Evolutionary conservation across 305 asterid genomes (phyloP), one percentile per base, ranked within the genome.

Genomic region (Caryopteris hybrid): DNA sequence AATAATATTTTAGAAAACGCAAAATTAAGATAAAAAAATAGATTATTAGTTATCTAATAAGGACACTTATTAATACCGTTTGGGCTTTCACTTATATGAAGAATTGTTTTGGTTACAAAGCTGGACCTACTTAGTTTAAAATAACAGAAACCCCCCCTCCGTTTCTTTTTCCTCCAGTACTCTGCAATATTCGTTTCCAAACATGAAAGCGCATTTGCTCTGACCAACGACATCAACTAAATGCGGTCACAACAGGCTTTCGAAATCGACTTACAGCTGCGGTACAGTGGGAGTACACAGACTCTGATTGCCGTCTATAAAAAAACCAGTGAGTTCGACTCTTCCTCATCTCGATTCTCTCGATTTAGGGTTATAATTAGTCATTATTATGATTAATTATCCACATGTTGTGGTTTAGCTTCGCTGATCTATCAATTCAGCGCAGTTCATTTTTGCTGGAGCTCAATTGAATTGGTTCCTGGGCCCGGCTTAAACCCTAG

Each of bases 401-500:
- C 38, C 72, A 8, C 52, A 12, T 18, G 16, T 41, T 13, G 46
- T 18, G 43, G 8, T 20, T 57, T 6, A 17, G 23, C 42, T 65
- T 55, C 14, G 63, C 17, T 43, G 74, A 61, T 74, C 43, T 51
- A 20, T 46, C 47, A 21, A 66, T 47, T 48, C 60, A 5, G 59
- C 51, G 18, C 34, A 25, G 11, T 52, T 52, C 36, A 10, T 54
- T n/a, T 39, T 7, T 53, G 64, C 64, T 18, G 71, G 71, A 61
- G 77, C 74, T 67, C 50, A 61, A 61, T 71, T 14, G 47, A 65
- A 43, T 43, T 38, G 61, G 47, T 48, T 46, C 46, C 0, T 45
- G 60, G 22, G 61, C 31, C 33, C 27, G 10, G 61, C 56, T 65
- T 60, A 52, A 66, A 71, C 74, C 77, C 81, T 73, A 64, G 70